These are phyloP conservation scores for Closterium sp. DNA, from an alignment of 139 green algal species.

Conservation along the genomic window DNA sequence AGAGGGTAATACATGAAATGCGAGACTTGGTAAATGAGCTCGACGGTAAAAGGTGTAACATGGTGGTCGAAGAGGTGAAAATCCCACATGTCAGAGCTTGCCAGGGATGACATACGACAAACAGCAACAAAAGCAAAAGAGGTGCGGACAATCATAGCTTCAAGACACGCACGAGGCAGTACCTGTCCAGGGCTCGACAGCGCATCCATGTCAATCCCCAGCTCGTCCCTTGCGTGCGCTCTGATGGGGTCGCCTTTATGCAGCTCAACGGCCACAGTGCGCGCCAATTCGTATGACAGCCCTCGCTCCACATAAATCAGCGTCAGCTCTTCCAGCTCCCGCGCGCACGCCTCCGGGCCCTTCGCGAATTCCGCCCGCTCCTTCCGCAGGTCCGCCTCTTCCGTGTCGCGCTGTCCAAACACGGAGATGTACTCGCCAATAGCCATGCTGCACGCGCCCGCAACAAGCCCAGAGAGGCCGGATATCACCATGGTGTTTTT, in stretches of 20 bases:
- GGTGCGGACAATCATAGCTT: background rate
- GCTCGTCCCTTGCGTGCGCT: conserved; percentile 81
- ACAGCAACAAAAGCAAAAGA: too few species aligned
- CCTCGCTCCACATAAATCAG: conserved; percentile 57
- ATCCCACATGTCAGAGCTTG: too few species aligned
- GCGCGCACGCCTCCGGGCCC: conserved; percentile 12
- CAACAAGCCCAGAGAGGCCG: conserved; percentile 27
- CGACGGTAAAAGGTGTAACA: too few species aligned
- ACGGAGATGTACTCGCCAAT: conserved; percentile 50
- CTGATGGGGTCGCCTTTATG: conserved; percentile 68
- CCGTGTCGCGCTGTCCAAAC: conserved; percentile 37
- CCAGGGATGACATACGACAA: too few species aligned
- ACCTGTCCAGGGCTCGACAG: conserved; percentile 67
- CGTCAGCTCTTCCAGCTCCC: conserved; percentile 43
- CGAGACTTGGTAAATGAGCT: background rate
- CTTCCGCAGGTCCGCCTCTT: conserved; percentile 39
- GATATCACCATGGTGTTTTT: conserved; percentile 36
- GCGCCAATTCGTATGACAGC: conserved; percentile 64
- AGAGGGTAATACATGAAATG: background rate
- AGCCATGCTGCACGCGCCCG: conserved; percentile 39
- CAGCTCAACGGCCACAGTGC: conserved; percentile 58
- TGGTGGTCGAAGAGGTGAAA: too few species aligned
- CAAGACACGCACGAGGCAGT: background rate
- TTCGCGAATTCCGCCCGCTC: conserved; percentile 42
- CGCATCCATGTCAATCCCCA: conserved; percentile 88